Evolutionary conservation across 768 basidiomycete genomes (phyloP).

Genomic region (Polyporus arcularius): DNA sequence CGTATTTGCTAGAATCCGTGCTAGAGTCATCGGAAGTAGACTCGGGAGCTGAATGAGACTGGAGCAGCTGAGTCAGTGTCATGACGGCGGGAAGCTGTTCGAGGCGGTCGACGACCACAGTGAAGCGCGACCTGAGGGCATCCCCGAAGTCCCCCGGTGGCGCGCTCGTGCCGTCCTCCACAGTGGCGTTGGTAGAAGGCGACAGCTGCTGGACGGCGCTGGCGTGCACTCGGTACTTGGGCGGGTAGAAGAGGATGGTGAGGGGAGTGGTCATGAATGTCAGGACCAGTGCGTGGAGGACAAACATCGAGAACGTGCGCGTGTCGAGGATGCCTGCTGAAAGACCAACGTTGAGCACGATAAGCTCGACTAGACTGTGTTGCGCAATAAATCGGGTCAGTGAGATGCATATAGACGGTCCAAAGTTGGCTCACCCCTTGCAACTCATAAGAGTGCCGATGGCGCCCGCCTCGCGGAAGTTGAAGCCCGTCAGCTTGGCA

Average conservation of each 20-base stretch:
- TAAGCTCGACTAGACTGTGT: slow-evolving; percentile 74
- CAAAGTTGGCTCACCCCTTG: slow-evolving; percentile 65
- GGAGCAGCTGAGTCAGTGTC: slow-evolving; percentile 77
- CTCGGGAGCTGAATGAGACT: slow-evolving; percentile 27
- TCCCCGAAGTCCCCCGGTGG: slow-evolving; percentile 30
- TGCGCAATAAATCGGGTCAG: not conserved
- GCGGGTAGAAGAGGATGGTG: slow-evolving; percentile 76
- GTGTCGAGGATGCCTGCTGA: slow-evolving; percentile 62
- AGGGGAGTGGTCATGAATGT: slow-evolving; percentile 88
- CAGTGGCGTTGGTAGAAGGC: not conserved
- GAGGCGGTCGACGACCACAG: slow-evolving; percentile 77
- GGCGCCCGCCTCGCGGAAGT: slow-evolving; percentile 74
- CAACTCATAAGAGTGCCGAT: slow-evolving; percentile 90
- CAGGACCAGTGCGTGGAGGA: slow-evolving; percentile 72
- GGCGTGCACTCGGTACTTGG: slow-evolving; percentile 49
- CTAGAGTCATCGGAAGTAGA: not conserved
- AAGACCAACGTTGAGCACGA: slow-evolving; percentile 88
- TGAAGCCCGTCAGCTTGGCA: slow-evolving; percentile 65
- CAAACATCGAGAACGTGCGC: slow-evolving; percentile 87
- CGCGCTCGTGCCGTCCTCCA: not conserved
- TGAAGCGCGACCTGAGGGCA: slow-evolving; percentile 57
- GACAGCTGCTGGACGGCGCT: slow-evolving; percentile 19
- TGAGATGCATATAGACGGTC: not conserved
- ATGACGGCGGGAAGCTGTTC: slow-evolving; percentile 83
- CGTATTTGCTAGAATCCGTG: slow-evolving; percentile 24